Evolutionary conservation across 2,329 filamentous ascomycete species (phyloP).

Genomic region (Furcasterigmium furcatum): DNA sequence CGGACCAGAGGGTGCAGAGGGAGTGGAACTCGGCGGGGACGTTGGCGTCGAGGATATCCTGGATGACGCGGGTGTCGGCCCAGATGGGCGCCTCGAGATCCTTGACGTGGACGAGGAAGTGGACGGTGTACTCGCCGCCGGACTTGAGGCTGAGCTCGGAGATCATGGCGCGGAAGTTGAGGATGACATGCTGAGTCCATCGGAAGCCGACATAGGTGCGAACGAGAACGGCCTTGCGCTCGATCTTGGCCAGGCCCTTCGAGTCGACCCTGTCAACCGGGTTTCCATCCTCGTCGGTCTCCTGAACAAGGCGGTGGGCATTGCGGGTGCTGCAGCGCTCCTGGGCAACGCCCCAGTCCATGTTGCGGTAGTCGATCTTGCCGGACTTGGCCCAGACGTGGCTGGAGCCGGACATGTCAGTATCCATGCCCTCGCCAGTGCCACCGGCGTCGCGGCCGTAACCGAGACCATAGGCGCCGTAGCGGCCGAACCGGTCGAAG

Average conservation of each 20-base stretch:
- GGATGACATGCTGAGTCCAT: constrained; percentile 73
- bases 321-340: constrained; percentile 56
- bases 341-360: constrained; percentile 56
- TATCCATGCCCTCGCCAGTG: constrained; percentile 66
- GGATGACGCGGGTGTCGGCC: constrained; percentile 72
- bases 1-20: constrained; percentile 81
- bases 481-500: constrained; percentile 81
- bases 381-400: constrained; percentile 52
- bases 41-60: constrained; percentile 64
- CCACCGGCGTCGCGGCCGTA: constrained; percentile 74
- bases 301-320: constrained; percentile 54
- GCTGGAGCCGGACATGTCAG: constrained; percentile 65
- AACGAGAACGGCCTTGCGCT: constrained; percentile 72
- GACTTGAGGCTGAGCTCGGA: constrained; percentile 74
- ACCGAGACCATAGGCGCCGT: constrained; percentile 84
- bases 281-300: constrained; percentile 25
- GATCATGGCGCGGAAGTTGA: constrained; percentile 80
- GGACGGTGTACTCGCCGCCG: constrained; percentile 77
- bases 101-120: constrained; percentile 83
- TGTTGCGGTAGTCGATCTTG: constrained; percentile 51
- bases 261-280: not conserved
- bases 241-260: constrained; percentile 34
- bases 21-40: constrained; percentile 73
- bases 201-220: constrained; percentile 77
- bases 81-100: constrained; percentile 77